phyloP scores from a whole-genome alignment of 176 grass and related monocot genomes.

The Canna indica region DNA sequence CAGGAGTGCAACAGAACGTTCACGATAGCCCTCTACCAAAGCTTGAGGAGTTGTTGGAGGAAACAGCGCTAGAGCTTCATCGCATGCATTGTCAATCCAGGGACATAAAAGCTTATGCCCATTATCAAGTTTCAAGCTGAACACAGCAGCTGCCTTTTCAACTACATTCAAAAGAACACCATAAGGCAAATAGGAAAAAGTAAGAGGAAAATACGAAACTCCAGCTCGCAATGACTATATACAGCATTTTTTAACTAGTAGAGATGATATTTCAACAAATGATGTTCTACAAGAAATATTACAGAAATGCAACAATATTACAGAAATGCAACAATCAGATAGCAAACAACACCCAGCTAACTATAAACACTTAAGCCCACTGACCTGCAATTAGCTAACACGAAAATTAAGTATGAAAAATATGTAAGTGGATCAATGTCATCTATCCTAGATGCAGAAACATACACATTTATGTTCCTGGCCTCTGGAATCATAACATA shows the following conservation, averaged over 20 bases:
- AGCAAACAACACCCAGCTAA: not conserved
- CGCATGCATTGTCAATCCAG: conserved; percentile 95
- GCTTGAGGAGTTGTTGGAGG: conserved; percentile 68
- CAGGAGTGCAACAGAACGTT: conserved; percentile 47
- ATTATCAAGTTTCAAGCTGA: conserved; percentile 86
- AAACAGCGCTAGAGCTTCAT: conserved; percentile 78
- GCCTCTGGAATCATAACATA: not conserved
- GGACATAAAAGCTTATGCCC: conserved; percentile 92
- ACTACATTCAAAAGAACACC: conserved; percentile 38
- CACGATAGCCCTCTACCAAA: conserved; percentile 57
- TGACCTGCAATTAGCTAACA: not conserved
- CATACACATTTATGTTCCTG: not conserved
- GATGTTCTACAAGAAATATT: not conserved
- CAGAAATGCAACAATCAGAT: not conserved
- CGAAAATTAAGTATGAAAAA: not conserved
- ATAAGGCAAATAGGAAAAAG: not conserved
- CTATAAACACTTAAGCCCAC: not conserved
- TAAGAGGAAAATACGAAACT: not conserved
- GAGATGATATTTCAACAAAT: not conserved
- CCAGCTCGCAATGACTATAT: not conserved
- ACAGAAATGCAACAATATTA: not conserved
- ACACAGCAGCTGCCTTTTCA: conserved; percentile 91
- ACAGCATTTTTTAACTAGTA: not conserved
- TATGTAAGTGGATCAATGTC: not conserved
- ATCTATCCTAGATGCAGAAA: not conserved